Percentiles rank a stretch among this genome's conserved stretches.
Evolutionary conservation across 805 yeast genomes (phyloP).

Genomic region (Zygoascus ofunaensis): DNA sequence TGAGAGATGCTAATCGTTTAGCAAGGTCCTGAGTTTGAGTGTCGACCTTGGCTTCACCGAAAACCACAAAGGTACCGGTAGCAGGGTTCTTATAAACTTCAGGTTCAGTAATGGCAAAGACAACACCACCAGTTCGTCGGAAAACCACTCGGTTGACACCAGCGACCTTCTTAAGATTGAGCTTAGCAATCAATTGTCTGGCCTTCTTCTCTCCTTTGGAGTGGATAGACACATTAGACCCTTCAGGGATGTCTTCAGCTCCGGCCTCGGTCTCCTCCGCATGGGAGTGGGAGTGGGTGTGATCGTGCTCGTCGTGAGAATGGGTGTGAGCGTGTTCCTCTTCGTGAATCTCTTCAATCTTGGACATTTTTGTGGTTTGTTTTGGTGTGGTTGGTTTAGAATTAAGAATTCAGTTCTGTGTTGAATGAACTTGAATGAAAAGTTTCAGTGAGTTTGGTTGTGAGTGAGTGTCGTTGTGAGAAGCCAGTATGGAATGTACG

Average conservation of each 20-base stretch:
- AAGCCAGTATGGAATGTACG: no score
- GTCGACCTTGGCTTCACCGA: slow-evolving; percentile 96
- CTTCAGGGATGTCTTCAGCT: slow-evolving; percentile 15
- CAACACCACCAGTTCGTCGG: slow-evolving; percentile 85
- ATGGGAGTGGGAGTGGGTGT: background rate
- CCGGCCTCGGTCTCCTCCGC: slow-evolving; percentile 10
- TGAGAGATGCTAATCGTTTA: slow-evolving; percentile 66
- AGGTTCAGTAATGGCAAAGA: slow-evolving; percentile 85
- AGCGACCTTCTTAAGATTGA: slow-evolving; percentile 80
- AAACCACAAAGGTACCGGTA: slow-evolving; percentile 87
- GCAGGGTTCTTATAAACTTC: slow-evolving; percentile 90
- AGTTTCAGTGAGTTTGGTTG: slow-evolving; percentile 3
- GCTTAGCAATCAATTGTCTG: slow-evolving; percentile 77
- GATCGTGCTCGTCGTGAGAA: slow-evolving; percentile 13
- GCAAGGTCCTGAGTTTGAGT: slow-evolving; percentile 81
- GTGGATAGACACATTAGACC: slow-evolving; percentile 16
- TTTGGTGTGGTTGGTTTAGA: slow-evolving; percentile 3
- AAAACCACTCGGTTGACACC: slow-evolving; percentile 94
- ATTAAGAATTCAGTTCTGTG: background rate
- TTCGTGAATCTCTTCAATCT: slow-evolving; percentile 30
- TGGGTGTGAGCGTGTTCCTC: slow-evolving; percentile 15
- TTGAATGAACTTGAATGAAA: background rate
- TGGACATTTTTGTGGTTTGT: slow-evolving; percentile 17
- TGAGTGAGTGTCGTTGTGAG: background rate
- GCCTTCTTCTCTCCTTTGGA: slow-evolving; percentile 81